phyloP scores from a whole-genome alignment of 495 filamentous ascomycete genomes.

The Penicillium goetzii region DNA sequence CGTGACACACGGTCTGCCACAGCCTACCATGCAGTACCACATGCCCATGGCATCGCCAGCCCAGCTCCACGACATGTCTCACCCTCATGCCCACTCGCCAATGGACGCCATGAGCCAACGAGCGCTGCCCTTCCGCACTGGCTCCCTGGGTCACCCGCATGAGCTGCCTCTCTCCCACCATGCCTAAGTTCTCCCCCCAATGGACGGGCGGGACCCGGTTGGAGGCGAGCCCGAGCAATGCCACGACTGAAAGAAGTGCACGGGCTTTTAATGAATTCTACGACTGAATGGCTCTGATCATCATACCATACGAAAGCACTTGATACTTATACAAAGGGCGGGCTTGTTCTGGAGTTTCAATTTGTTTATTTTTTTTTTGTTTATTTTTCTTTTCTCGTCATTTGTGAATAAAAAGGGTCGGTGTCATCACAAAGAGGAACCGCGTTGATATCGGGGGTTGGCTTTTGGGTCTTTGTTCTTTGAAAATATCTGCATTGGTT shows the following conservation, averaged over 20 bases:
- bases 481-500: conserved; percentile 11
- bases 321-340: conserved; percentile 21
- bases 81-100: conserved; percentile 25
- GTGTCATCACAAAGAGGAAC: conserved; percentile 18
- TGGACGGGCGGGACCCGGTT: conserved; percentile 32
- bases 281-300: conserved; percentile 34
- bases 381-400: conserved; percentile 3
- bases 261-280: conserved; percentile 30
- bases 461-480: conserved; percentile 14
- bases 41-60: conserved; percentile 37
- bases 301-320: conserved; percentile 21
- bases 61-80: conserved; percentile 38
- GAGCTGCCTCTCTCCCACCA: conserved; percentile 31
- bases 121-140: conserved; percentile 38
- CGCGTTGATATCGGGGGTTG: conserved; percentile 20
- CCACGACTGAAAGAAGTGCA: conserved; percentile 14
- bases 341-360: conserved; percentile 30
- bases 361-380: conserved; percentile 14
- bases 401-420: conserved; percentile 27
- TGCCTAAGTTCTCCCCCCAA: conserved; percentile 22
- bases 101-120: conserved; percentile 30
- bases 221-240: conserved; percentile 4
- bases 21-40: conserved; percentile 36
- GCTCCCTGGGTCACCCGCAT: conserved; percentile 39
- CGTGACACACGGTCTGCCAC: conserved; percentile 32